Evolutionary conservation across 2,329 filamentous ascomycete species (phyloP), one percentile per base, ranked within the genome.

Genomic region (Pseudogymnoascus sp.): DNA sequence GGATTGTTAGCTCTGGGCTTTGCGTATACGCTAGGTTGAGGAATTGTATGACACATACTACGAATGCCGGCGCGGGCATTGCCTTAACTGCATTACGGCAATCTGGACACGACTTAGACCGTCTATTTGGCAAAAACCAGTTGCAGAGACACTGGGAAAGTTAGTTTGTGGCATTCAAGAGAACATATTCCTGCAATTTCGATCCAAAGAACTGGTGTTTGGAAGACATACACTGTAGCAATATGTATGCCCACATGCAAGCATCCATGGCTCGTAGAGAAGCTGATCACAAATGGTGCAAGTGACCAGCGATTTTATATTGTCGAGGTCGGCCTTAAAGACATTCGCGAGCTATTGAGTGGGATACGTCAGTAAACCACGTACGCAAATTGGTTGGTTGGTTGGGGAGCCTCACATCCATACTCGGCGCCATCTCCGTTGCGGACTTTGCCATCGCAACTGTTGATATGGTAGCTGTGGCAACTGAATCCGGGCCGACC

Each of bases 241-340:
- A 72, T 87, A 89, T 6, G 86, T 88, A 70, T 89, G 86, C 3
- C 86, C 86, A 67, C 86, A 89, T 6, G 78, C 78, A 59, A 88
- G 78, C 16, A 83, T 86, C 72, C 84, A 89, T 1, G 86, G 86
- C 71, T 89, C 85, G 72, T 88, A 88, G 58, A 89, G 78, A 57
- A 86, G 79, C 61, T 82, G 80, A 65, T 87, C 81, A 72, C 86
- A 89, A 64, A 89, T 85, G 65, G 85, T 84, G 74, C 86, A 89
- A 62, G 83, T 85, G 67, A 87, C 75, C 32, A 86, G 76, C 30
- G 73, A 74, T 65, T 84, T 79, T 64, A 89, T 80, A 66, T 80
- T 78, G 66, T 85, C 79, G 50, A 89, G 79, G 70, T 88, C 83
- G 50, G 75, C 58, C 61, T 65, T 69, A 59, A 71, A 69, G 18